Percentiles rank a stretch among this genome's conserved stretches.
Evolutionary conservation across 1,284 basidiomycete genomes (phyloP).

Genomic region (Malassezia sympodialis): DNA sequence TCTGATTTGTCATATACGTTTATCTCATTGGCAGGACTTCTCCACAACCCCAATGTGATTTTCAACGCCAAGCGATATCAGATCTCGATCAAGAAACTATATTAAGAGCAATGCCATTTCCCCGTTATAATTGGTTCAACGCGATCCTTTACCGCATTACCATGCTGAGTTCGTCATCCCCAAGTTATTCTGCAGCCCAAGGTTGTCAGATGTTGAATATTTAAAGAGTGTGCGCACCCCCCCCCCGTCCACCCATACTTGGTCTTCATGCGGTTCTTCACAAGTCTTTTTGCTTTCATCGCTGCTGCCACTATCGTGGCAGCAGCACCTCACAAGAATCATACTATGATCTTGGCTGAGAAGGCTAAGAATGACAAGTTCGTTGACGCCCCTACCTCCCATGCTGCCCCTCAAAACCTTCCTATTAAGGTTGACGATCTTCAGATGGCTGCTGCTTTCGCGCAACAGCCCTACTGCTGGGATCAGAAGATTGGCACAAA

Average conservation of each 20-base stretch:
- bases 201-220: background rate
- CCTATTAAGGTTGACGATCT: background rate
- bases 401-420: background rate
- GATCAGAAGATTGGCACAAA: background rate
- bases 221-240: background rate
- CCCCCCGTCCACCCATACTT: background rate
- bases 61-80: too few relatives aligned
- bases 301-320: background rate
- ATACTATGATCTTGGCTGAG: background rate
- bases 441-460: constrained; percentile 1
- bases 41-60: too few relatives aligned
- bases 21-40: too few relatives aligned
- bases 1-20: too few relatives aligned
- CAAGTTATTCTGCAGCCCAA: background rate
- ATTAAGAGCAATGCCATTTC: too few relatives aligned
- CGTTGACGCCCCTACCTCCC: background rate
- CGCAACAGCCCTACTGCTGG: constrained; percentile 14
- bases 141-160: too few relatives aligned
- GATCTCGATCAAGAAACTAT: too few relatives aligned
- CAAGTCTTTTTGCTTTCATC: background rate
- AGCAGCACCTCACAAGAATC: background rate
- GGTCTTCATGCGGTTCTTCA: background rate
- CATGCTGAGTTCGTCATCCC: too few relatives aligned
- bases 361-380: background rate
- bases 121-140: too few relatives aligned